Evolutionary conservation across 331 rosid species (phyloP).

Genomic region (Quercus lobata): DNA sequence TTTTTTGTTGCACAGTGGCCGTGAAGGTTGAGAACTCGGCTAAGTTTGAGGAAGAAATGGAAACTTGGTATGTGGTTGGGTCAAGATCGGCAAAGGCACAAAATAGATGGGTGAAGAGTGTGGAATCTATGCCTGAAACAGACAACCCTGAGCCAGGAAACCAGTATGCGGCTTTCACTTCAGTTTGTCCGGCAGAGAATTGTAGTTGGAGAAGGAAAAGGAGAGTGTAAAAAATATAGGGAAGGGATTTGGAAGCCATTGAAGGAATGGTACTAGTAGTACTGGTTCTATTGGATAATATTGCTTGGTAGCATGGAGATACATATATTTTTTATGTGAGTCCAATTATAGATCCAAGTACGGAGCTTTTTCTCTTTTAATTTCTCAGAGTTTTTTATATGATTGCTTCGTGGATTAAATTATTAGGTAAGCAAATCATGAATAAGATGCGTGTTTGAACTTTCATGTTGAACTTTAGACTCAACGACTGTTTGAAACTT

Average conservation of each 20-base stretch:
- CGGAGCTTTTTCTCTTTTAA: too few species aligned
- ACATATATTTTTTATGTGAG: too few species aligned
- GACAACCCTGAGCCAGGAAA: slow-evolving; percentile 16
- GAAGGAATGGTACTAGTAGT: neutral
- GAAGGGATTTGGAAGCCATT: neutral
- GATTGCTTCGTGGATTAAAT: too few species aligned
- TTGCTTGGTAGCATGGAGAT: too few species aligned
- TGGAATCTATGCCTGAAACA: slow-evolving; percentile 16
- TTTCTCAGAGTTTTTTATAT: too few species aligned
- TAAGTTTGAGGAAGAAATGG: slow-evolving; percentile 15
- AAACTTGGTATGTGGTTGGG: slow-evolving; percentile 12
- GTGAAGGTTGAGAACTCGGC: slow-evolving; percentile 31
- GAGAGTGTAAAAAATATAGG: neutral
- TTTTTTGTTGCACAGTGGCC: slow-evolving; percentile 21
- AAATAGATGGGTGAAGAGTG: slow-evolving; percentile 35
- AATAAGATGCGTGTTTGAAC: too few species aligned
- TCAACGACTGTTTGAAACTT: too few species aligned
- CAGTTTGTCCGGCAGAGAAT: slow-evolving; percentile 6
- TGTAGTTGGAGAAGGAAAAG: neutral
- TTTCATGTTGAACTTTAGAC: too few species aligned
- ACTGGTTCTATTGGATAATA: too few species aligned
- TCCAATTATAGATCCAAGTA: too few species aligned
- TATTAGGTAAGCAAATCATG: too few species aligned
- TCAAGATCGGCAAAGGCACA: slow-evolving; percentile 39
- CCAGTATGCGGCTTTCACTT: slow-evolving; percentile 25